Evolutionary conservation across 2,329 filamentous ascomycete species (phyloP).

Genomic region (Cladosporium sp.): DNA sequence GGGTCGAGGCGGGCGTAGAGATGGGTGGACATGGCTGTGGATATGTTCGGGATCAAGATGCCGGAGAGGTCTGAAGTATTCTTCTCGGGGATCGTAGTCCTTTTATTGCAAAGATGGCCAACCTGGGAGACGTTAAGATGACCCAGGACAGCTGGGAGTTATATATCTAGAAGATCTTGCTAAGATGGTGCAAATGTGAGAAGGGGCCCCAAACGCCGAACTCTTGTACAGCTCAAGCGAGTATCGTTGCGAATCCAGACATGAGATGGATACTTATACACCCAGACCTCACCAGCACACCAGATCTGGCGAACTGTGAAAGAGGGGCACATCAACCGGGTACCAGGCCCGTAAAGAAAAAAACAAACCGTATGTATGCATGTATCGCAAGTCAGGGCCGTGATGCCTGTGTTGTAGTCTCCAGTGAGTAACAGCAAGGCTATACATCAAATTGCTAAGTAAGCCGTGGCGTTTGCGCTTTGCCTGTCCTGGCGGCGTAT

Average conservation of each 20-base stretch:
- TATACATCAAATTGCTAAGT: not conserved
- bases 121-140: not conserved
- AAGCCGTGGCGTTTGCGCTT: not conserved
- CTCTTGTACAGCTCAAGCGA: not conserved
- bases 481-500: not conserved
- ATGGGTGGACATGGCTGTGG: not conserved
- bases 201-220: not conserved
- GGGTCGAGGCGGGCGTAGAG: not conserved
- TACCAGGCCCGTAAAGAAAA: not conserved
- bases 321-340: not conserved
- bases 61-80: no score
- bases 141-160: not conserved
- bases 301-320: not conserved
- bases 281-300: not conserved
- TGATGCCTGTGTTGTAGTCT: not conserved
- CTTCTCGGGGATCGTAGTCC: not conserved
- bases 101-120: not conserved
- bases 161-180: not conserved
- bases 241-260: accelerated
- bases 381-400: not conserved
- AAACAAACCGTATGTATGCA: not conserved
- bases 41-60: no score
- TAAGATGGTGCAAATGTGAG: not conserved
- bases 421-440: not conserved
- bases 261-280: not conserved